Evolutionary conservation across 208 protist species (phyloP).

Genomic region (Kentomonas sorsogonicus): DNA sequence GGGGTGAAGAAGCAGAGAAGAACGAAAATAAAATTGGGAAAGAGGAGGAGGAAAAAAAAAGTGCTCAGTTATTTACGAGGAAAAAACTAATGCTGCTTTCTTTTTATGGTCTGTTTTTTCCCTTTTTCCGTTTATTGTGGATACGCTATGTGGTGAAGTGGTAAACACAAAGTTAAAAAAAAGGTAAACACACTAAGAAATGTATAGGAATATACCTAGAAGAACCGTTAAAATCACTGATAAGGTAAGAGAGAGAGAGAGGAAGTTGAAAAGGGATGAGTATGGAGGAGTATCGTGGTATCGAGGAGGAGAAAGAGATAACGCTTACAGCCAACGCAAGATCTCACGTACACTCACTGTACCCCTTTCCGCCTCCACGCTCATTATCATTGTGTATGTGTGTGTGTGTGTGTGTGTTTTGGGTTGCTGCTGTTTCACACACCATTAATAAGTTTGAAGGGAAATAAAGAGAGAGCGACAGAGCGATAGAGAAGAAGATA

Average conservation of each 20-base stretch:
- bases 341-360: no score
- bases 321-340: no score
- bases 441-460: no score
- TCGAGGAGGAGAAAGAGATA: no score
- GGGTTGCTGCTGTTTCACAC: no score
- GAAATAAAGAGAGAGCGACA: not conserved
- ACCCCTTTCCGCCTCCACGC: no score
- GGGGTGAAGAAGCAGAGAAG: slow-evolving; percentile 1
- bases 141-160: not conserved
- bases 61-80: not conserved
- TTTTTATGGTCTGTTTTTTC: not conserved
- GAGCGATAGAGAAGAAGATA: not conserved
- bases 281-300: no score
- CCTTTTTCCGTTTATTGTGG: not conserved
- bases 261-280: not conserved
- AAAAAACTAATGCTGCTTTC: not conserved
- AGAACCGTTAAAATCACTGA: not conserved
- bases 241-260: not conserved
- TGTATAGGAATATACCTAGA: not conserved
- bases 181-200: not conserved
- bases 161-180: not conserved
- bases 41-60: not conserved
- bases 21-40: not conserved
- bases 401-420: no score
- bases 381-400: no score